A percentile compares a stretch with the other conserved stretches of the same genome.
These are phyloP conservation scores for Fraxinus anomala DNA, from an alignment of 257 asterid genomes.

Conservation along the genomic window DNA sequence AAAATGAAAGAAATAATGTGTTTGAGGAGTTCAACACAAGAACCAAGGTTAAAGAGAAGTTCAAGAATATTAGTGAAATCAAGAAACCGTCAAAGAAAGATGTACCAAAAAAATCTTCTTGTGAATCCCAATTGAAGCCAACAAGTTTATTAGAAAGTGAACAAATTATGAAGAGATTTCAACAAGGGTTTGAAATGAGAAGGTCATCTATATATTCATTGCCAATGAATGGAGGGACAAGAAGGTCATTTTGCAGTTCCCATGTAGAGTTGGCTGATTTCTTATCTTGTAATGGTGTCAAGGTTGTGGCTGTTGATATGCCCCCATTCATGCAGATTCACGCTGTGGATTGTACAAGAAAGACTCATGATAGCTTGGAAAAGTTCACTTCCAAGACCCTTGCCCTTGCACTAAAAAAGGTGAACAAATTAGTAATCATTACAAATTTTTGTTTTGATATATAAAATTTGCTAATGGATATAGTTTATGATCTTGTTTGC, in stretches of 20 bases:
- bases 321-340: conserved; percentile 96
- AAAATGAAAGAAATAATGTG: conserved; percentile 33
- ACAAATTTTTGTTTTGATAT: not conserved
- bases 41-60: conserved; percentile 41
- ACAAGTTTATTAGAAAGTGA: conserved; percentile 35
- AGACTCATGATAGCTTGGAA: conserved; percentile 85
- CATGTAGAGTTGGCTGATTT: conserved; percentile 70
- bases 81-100: conserved; percentile 37
- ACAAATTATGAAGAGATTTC: conserved; percentile 28
- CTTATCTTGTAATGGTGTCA: conserved; percentile 68
- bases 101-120: conserved; percentile 27
- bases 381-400: conserved; percentile 93
- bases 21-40: conserved; percentile 32
- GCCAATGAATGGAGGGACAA: conserved; percentile 44
- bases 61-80: conserved; percentile 24
- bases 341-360: conserved; percentile 90
- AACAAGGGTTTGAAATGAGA: conserved; percentile 34
- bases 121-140: conserved; percentile 40
- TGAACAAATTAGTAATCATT: conserved; percentile 12
- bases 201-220: conserved; percentile 44
- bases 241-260: conserved; percentile 71
- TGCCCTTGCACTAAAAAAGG: conserved; percentile 88
- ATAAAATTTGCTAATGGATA: not conserved
- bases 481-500: not conserved
- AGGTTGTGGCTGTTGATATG: conserved; percentile 92